phyloP scores from a whole-genome alignment of 768 basidiomycete genomes.

The Boletus reticuloceps region DNA sequence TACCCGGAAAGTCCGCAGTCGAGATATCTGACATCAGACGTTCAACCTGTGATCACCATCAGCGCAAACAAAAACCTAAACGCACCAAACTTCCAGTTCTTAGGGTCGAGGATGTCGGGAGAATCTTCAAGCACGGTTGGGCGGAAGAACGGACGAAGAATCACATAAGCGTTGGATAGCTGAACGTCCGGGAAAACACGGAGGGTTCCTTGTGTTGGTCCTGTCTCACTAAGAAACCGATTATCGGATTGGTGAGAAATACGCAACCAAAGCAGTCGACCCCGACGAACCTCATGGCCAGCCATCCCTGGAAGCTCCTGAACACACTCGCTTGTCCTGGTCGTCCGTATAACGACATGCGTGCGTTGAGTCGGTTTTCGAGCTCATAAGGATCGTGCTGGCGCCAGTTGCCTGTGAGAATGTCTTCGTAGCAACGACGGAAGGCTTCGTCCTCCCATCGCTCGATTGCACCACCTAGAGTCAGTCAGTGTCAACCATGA shows the following conservation, averaged over 20 bases:
- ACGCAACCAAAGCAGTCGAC: not conserved
- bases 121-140: constrained; percentile 41
- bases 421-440: constrained; percentile 57
- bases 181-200: constrained; percentile 65
- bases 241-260: not conserved
- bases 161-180: constrained; percentile 67
- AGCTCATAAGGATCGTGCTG: constrained; percentile 67
- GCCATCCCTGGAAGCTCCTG: constrained; percentile 77
- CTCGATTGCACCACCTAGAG: constrained; percentile 66
- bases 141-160: constrained; percentile 76
- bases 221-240: constrained; percentile 48
- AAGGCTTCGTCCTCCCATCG: constrained; percentile 67
- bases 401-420: constrained; percentile 61
- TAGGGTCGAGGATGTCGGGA: constrained; percentile 43
- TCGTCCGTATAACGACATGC: constrained; percentile 60
- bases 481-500: not conserved
- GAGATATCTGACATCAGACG: constrained; percentile 39
- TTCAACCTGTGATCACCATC: constrained; percentile 16
- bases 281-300: constrained; percentile 54
- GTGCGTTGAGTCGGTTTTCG: constrained; percentile 55
- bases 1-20: constrained; percentile 52
- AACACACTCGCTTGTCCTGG: constrained; percentile 53
- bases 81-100: constrained; percentile 53
- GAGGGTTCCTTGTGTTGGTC: constrained; percentile 66
- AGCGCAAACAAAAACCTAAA: constrained; percentile 9